Base-by-base conservation (phyloP, 495 filamentous ascomycete genomes). In the Hyaloscypha hepaticicola region DNA sequence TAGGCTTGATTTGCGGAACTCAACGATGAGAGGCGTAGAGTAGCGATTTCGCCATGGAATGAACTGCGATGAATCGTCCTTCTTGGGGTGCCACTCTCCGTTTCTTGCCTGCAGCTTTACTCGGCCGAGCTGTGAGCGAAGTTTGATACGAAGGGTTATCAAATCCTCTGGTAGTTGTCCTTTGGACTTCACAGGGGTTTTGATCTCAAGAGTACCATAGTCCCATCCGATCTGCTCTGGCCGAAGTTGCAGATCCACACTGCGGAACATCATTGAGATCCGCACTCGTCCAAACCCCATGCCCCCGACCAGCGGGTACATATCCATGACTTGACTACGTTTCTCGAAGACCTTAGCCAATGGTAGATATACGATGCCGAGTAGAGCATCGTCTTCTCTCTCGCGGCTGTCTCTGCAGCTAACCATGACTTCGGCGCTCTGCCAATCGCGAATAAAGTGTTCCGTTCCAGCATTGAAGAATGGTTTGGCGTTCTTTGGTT, bases 391-490 rank as follows among this genome's bases (percentile, higher is more conserved):
- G 45, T 85, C 80, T 69, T 91, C 88, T 28, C 87, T 77, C 48
- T 88, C 80, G 2, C 87, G 77, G 6, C 80, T 77, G 66, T 92
- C 88, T 1, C 87, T 77, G n/a, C 90, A 87, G 14, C 79, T 77
- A 9, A 92, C 64, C 55, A 89, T 84, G 49, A 90, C 74, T 67
- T 89, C 87, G 22, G 85, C 78, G n/a, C 76, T 81, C 16, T 74
- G 76, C 81, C 85, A 90, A 71, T 92, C 85, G n/a, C 83, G 77
- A 41, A 91, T 78, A 50, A 90, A 87, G 3, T 86, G 79, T 67
- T 92, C 89, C 0, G 84, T 88, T n/a, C 86, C 86, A 1, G 89
- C 89, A 66, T 91, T 92, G 80, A 90, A 91, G 72, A 91, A 92
- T 0, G 89, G 89, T 63, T 88, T 89, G 1, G 85, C 80, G 61